Evolutionary conservation across 768 basidiomycete genomes (phyloP).

Genomic region (Gloeopeniophorella convolvens): DNA sequence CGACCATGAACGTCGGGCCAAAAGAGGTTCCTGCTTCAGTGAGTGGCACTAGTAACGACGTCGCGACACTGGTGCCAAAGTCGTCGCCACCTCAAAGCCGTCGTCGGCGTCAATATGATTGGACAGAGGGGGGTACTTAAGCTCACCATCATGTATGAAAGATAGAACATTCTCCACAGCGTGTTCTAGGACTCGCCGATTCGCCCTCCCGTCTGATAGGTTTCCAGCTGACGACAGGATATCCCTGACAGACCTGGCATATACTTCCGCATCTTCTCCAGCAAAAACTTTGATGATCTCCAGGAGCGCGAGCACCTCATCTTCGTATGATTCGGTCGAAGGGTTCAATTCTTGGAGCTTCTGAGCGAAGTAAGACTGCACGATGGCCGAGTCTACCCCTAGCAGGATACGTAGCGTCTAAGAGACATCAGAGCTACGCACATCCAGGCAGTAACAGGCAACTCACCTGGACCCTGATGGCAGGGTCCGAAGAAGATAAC

Average conservation of each 20-base stretch:
- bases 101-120: background rate
- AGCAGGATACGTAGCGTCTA: conserved; percentile 58
- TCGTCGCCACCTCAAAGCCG: background rate
- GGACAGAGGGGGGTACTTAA: background rate
- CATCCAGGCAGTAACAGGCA: background rate
- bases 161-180: conserved; percentile 51
- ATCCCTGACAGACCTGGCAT: conserved; percentile 45
- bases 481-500: conserved; percentile 51
- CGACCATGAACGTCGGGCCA: conserved; percentile 56
- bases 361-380: conserved; percentile 48
- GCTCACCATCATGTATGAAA: conserved; percentile 44
- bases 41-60: conserved; percentile 13
- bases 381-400: conserved; percentile 51
- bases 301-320: conserved; percentile 42
- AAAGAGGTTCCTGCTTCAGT: conserved; percentile 20
- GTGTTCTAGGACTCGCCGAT: conserved; percentile 43
- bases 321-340: conserved; percentile 32
- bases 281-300: conserved; percentile 46
- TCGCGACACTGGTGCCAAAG: conserved; percentile 33
- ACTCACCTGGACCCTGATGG: conserved; percentile 54
- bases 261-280: conserved; percentile 48
- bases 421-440: background rate
- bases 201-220: conserved; percentile 23
- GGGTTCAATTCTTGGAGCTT: conserved; percentile 34
- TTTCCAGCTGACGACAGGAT: conserved; percentile 36